phyloP scores from a whole-genome alignment of 176 grass and related monocot species.

The Oryza nivara region DNA sequence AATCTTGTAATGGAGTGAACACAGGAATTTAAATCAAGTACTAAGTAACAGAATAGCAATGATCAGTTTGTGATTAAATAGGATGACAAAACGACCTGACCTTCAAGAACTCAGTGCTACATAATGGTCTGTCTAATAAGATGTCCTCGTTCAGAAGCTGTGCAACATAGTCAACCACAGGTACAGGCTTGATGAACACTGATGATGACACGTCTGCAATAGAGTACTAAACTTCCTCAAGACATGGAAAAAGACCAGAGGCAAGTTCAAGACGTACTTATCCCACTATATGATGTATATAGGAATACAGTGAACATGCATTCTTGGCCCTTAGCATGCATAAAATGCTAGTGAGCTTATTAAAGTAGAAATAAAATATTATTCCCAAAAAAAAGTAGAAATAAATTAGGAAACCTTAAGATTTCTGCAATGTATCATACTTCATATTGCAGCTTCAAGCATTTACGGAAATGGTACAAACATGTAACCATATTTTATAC shows the following conservation, averaged over 20 bases:
- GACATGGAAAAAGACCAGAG: neutral
- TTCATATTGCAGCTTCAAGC: no score
- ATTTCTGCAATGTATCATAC: no score
- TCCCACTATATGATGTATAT: neutral
- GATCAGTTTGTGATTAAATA: neutral
- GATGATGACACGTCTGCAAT: conserved; percentile 50
- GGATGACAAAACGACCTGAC: conserved; percentile 11
- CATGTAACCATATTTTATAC: no score
- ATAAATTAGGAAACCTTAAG: no score
- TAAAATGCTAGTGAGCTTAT: neutral
- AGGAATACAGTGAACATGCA: neutral
- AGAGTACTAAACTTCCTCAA: neutral
- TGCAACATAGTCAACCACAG: conserved; percentile 48
- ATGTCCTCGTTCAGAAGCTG: conserved; percentile 55
- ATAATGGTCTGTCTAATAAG: conserved; percentile 45
- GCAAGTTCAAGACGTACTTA: neutral
- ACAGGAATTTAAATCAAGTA: neutral
- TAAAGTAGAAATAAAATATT: no score
- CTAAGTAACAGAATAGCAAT: neutral
- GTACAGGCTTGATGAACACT: conserved; percentile 55
- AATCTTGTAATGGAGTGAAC: neutral
- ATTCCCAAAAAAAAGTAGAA: no score
- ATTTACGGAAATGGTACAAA: no score
- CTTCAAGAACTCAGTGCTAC: conserved; percentile 58
- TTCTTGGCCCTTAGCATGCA: neutral